Evolutionary conservation across 2,329 filamentous ascomycete species (phyloP).

Genomic region (Fonsecaea pugnacius): DNA sequence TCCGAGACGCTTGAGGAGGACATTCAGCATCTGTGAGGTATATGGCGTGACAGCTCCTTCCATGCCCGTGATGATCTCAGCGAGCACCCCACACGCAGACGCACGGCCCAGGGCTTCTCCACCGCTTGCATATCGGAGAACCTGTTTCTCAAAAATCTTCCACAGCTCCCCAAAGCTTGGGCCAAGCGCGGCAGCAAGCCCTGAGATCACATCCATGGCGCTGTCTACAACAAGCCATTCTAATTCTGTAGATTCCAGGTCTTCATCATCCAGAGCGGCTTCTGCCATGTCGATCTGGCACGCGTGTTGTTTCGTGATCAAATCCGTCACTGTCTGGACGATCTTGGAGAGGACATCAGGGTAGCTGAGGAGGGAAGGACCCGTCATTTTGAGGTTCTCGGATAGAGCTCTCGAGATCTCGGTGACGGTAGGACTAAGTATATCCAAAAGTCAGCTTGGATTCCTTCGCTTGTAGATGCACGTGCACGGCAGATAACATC

Average conservation of each 20-base stretch:
- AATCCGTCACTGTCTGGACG: slow-evolving; percentile 72
- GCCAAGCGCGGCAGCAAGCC: slow-evolving; percentile 80
- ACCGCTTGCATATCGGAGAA: slow-evolving; percentile 85
- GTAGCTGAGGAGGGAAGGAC: slow-evolving; percentile 79
- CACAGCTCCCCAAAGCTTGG: slow-evolving; percentile 81
- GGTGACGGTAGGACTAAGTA: slow-evolving; percentile 76
- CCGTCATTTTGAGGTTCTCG: slow-evolving; percentile 86
- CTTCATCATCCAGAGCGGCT: slow-evolving; percentile 73
- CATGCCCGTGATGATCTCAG: slow-evolving; percentile 87
- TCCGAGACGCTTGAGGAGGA: slow-evolving; percentile 81
- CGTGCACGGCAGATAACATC: slow-evolving; percentile 21
- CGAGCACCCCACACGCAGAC: slow-evolving; percentile 87
- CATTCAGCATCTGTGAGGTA: slow-evolving; percentile 75
- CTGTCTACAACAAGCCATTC: slow-evolving; percentile 98
- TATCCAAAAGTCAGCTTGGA: slow-evolving; percentile 50
- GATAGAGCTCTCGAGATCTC: slow-evolving; percentile 95
- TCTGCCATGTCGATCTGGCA: slow-evolving; percentile 90
- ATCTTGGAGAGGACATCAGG: slow-evolving; percentile 72
- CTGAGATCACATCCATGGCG: slow-evolving; percentile 85
- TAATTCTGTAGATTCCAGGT: slow-evolving; percentile 85
- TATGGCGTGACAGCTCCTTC: slow-evolving; percentile 78
- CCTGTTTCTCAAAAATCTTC: slow-evolving; percentile 93
- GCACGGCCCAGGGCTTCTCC: slow-evolving; percentile 85
- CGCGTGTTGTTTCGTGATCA: slow-evolving; percentile 87
- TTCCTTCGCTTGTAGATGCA: slow-evolving; percentile 27